Evolutionary conservation across 164 flowering plant species (phyloP).

Genomic region (Vitis cinerea): DNA sequence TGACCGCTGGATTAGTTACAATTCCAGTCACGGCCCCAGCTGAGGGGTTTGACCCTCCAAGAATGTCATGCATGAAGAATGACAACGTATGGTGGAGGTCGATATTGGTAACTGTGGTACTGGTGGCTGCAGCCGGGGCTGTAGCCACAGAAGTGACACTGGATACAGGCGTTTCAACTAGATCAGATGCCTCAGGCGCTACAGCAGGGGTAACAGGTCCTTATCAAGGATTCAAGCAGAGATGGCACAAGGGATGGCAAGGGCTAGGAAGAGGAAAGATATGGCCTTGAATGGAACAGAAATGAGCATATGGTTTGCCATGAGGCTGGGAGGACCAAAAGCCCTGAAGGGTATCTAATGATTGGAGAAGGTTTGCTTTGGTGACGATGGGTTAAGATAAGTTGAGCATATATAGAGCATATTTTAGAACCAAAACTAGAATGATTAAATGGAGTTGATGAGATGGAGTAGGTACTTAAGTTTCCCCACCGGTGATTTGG

Average conservation of each 20-base stretch:
- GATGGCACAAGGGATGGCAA: conserved; percentile 29
- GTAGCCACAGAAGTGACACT: neutral
- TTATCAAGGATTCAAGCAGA: conserved; percentile 60
- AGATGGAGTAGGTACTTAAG: conserved; percentile 34
- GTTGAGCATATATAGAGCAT: conserved; percentile 11
- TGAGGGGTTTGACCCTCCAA: conserved; percentile 57
- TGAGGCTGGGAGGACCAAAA: conserved; percentile 2
- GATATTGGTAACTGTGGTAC: conserved; percentile 4
- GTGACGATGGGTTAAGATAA: conserved; percentile 15
- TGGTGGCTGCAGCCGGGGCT: conserved; percentile 8
- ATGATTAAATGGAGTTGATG: conserved; percentile 34
- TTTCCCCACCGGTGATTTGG: conserved; percentile 26
- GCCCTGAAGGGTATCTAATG: neutral
- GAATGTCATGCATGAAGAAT: conserved; percentile 63
- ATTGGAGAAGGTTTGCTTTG: neutral
- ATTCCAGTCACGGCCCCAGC: conserved; percentile 65
- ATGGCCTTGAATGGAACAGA: conserved; percentile 18
- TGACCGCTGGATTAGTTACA: conserved; percentile 50
- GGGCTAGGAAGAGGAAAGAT: conserved; percentile 32
- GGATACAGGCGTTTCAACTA: neutral
- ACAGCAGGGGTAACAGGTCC: conserved; percentile 13
- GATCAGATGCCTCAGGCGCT: neutral
- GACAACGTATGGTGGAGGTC: conserved; percentile 26
- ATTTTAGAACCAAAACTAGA: neutral
- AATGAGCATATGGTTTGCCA: conserved; percentile 24